Conservation (phyloP, 345 rosid genomes). For the Kernera saxatilis region DNA sequence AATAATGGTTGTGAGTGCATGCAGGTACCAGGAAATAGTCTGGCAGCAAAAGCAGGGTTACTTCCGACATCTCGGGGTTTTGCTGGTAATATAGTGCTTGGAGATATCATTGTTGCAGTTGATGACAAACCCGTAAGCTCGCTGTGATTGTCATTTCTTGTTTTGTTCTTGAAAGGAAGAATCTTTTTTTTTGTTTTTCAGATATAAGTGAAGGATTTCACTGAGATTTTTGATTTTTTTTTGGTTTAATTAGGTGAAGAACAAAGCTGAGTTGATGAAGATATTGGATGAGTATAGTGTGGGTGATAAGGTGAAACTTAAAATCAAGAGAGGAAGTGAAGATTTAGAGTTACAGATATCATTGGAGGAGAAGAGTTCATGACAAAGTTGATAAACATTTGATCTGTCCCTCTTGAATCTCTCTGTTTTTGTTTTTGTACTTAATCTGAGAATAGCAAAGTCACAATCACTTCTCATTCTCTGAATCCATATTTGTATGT, state of each 20-base stretch:
- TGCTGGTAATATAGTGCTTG: constrained; percentile 81
- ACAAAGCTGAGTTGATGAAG: constrained; percentile 69
- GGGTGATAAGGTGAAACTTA: constrained; percentile 60
- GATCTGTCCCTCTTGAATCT: not conserved
- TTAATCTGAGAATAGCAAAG: not conserved
- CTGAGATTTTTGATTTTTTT: not conserved
- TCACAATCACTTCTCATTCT: not conserved
- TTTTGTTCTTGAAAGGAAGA: not conserved
- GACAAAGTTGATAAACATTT: constrained; percentile 12
- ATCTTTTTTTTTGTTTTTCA: not conserved
- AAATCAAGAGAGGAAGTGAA: constrained; percentile 66
- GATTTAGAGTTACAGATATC: constrained; percentile 51
- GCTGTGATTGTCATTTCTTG: not conserved
- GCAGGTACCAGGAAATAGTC: constrained; percentile 70
- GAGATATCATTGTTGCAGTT: constrained; percentile 76
- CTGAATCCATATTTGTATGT: not conserved
- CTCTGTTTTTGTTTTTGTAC: not conserved
- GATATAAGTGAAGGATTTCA: not conserved
- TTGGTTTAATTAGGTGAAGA: constrained; percentile 52
- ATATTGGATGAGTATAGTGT: constrained; percentile 74
- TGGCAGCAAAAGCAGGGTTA: constrained; percentile 73
- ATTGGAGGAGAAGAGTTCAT: constrained; percentile 63
- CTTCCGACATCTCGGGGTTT: constrained; percentile 76
- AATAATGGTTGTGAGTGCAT: constrained; percentile 24
- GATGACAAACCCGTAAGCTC: constrained; percentile 60